Percentiles rank a stretch among this genome's conserved stretches.
phyloP scores from a whole-genome alignment of 1,284 basidiomycete species.

The Anthracocystis panici-leucophaei region DNA sequence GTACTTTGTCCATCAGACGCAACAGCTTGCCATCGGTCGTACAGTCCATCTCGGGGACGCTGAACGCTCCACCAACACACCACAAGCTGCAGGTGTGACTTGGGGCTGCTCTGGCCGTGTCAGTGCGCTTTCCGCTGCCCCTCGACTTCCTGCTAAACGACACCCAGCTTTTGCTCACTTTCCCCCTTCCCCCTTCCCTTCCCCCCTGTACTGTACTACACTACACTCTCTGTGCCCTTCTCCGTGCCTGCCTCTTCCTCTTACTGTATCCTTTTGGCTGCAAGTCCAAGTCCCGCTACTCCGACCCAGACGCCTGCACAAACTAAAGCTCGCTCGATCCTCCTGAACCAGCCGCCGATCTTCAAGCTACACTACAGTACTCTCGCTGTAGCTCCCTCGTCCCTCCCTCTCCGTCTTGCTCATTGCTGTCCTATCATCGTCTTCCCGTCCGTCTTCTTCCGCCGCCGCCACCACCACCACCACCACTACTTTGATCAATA shows the following conservation, averaged over 20 bases:
- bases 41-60: too few relatives aligned
- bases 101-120: too few relatives aligned
- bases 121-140: too few relatives aligned
- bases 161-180: too few relatives aligned
- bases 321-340: slow-evolving; percentile 17
- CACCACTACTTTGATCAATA: neutral
- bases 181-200: too few relatives aligned
- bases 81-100: too few relatives aligned
- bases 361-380: neutral
- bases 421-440: neutral
- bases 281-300: slow-evolving; percentile 7
- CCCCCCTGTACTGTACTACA: too few relatives aligned
- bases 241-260: neutral
- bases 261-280: slow-evolving; percentile 1
- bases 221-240: neutral
- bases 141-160: too few relatives aligned
- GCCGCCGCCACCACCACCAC: slow-evolving; percentile 1
- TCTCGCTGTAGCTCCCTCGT: neutral
- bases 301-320: slow-evolving; percentile 10
- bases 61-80: too few relatives aligned
- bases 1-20: too few relatives aligned
- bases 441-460: neutral
- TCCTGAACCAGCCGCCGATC: slow-evolving; percentile 1
- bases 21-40: too few relatives aligned
- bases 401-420: neutral